Conservation (phyloP, 495 filamentous ascomycete species). For the Cercophora sp. region DNA sequence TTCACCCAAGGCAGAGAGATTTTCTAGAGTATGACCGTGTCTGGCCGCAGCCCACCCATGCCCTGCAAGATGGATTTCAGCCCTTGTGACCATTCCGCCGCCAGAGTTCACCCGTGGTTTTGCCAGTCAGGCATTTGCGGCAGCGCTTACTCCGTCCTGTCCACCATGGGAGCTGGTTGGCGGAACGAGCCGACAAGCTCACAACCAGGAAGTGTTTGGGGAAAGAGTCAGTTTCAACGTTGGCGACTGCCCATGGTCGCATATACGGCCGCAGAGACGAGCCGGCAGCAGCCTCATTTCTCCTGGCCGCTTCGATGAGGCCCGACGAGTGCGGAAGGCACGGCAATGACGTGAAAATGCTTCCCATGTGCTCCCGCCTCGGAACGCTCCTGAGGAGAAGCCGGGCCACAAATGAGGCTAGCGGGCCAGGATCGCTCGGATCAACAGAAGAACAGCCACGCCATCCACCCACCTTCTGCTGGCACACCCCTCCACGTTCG, state of each 20-base stretch:
- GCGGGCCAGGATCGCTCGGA: constrained; percentile 18
- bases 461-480: constrained; percentile 5
- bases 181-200: constrained; percentile 10
- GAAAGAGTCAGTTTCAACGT: constrained; percentile 2
- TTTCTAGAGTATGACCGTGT: too few species aligned
- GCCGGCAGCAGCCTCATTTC: constrained; percentile 17
- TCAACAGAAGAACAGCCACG: constrained; percentile 16
- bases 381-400: constrained; percentile 3
- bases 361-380: neutral
- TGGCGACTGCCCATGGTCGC: constrained; percentile 21
- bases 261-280: constrained; percentile 25
- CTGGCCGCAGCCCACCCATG: too few species aligned
- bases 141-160: too few species aligned
- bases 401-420: neutral
- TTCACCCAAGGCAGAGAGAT: neutral
- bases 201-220: neutral
- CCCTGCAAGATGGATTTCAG: too few species aligned
- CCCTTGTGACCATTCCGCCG: too few species aligned
- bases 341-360: constrained; percentile 1
- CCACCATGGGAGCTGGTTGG: neutral
- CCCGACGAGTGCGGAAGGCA: constrained; percentile 5
- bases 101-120: too few species aligned
- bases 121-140: too few species aligned
- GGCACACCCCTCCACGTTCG: constrained; percentile 3
- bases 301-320: neutral